phyloP scores from a whole-genome alignment of 805 yeast genomes.

The Yamadazyma nakazawae region DNA sequence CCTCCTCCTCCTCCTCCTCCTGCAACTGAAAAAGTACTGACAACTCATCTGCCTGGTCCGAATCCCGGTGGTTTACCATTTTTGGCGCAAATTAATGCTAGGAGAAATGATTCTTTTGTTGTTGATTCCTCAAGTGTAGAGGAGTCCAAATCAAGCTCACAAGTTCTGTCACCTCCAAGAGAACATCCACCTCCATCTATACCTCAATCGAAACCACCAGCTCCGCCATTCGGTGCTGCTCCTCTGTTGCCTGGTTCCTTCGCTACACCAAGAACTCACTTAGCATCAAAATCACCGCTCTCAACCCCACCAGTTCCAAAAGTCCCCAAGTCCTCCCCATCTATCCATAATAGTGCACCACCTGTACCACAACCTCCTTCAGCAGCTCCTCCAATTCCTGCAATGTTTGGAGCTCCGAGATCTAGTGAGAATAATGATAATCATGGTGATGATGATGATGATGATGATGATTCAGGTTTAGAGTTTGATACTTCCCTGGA shows the following conservation, averaged over 20 bases:
- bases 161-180: constrained; percentile 12
- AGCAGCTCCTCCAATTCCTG: constrained; percentile 25
- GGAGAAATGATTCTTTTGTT: constrained; percentile 49
- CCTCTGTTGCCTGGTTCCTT: constrained; percentile 19
- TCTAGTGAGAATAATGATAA: constrained; percentile 1
- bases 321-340: constrained; percentile 16
- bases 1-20: constrained; percentile 18
- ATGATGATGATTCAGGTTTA: constrained; percentile 2
- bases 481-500: constrained; percentile 10
- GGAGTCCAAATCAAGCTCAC: constrained; percentile 15
- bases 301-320: constrained; percentile 10
- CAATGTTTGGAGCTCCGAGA: constrained; percentile 18
- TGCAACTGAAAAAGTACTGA: constrained; percentile 4
- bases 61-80: constrained; percentile 50
- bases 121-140: constrained; percentile 31
- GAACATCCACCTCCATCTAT: constrained; percentile 16
- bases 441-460: neutral
- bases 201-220: constrained; percentile 14
- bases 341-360: constrained; percentile 15
- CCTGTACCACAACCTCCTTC: constrained; percentile 2
- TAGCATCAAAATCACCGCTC: constrained; percentile 1
- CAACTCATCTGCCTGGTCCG: constrained; percentile 12
- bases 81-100: constrained; percentile 54
- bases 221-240: constrained; percentile 16
- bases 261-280: constrained; percentile 9